Conservation (phyloP, 164 flowering plant species). For the Euptelea pleiosperma region DNA sequence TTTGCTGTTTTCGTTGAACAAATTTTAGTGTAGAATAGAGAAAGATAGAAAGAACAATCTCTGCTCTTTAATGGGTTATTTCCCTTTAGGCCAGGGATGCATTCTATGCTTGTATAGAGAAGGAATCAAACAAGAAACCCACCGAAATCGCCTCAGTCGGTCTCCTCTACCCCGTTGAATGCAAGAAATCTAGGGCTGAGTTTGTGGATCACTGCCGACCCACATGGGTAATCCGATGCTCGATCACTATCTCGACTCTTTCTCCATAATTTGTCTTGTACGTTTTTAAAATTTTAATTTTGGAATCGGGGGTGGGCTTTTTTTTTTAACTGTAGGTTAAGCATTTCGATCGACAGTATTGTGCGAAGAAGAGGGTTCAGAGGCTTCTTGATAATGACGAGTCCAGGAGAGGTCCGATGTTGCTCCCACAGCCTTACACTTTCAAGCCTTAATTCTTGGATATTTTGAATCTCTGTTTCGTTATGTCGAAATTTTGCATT, state of each 20-base stretch:
- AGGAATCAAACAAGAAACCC: slow-evolving; percentile 62
- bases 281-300: neutral
- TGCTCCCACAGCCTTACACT: slow-evolving; percentile 77
- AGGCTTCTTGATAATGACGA: slow-evolving; percentile 78
- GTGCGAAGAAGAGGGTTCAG: slow-evolving; percentile 62
- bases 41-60: neutral
- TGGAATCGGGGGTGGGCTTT: neutral
- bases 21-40: neutral
- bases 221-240: slow-evolving; percentile 78
- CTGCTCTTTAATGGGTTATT: slow-evolving; percentile 4
- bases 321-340: slow-evolving; percentile 54
- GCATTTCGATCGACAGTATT: slow-evolving; percentile 85
- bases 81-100: slow-evolving; percentile 68
- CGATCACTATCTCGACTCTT: no score
- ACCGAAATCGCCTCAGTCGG: slow-evolving; percentile 79
- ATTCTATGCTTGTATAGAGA: slow-evolving; percentile 73
- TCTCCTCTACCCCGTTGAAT: slow-evolving; percentile 64
- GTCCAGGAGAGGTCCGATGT: slow-evolving; percentile 73
- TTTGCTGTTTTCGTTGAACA: neutral
- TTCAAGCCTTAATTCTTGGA: slow-evolving; percentile 33
- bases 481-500: neutral
- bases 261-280: neutral
- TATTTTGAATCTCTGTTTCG: neutral
- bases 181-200: slow-evolving; percentile 53
- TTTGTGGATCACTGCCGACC: slow-evolving; percentile 62